phyloP scores from a whole-genome alignment of 345 rosid genomes.

The Camelina laxa region DNA sequence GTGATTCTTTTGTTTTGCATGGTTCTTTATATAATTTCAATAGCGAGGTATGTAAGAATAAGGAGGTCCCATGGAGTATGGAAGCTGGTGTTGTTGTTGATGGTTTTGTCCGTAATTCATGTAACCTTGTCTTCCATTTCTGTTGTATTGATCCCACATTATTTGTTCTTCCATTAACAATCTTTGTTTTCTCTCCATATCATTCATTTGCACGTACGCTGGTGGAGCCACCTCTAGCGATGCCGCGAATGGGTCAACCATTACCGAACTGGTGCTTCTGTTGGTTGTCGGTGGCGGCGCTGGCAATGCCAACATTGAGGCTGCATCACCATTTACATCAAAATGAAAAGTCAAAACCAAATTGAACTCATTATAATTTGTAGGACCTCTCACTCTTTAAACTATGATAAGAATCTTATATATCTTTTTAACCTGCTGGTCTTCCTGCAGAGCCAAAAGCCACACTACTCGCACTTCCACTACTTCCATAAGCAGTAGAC shows the following conservation, averaged over 20 bases:
- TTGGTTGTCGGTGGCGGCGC: conserved; percentile 40
- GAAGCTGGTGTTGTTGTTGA: conserved; percentile 22
- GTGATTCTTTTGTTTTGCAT: background rate
- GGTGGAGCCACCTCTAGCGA: conserved; percentile 65
- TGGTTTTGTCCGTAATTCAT: conserved; percentile 36
- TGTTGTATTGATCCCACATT: conserved; percentile 70
- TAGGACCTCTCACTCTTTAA: background rate
- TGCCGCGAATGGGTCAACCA: conserved; percentile 63
- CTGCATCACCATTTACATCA: conserved; percentile 13
- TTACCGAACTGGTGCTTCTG: conserved; percentile 24
- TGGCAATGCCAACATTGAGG: conserved; percentile 59
- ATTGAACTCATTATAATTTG: background rate
- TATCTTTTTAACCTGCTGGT: conserved; percentile 38
- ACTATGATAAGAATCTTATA: background rate
- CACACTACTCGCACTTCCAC: conserved; percentile 73
- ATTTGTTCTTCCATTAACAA: conserved; percentile 66
- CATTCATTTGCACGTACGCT: conserved; percentile 67
- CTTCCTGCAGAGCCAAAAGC: conserved; percentile 58
- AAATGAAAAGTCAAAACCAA: background rate
- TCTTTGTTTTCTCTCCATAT: conserved; percentile 67
- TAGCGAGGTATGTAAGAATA: conserved; percentile 37
- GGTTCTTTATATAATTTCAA: background rate
- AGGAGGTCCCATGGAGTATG: conserved; percentile 37
- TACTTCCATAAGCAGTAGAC: conserved; percentile 39
- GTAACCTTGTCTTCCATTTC: conserved; percentile 64